phyloP scores from a whole-genome alignment of 305 asterid genomes.

The Salvia sclarea region DNA sequence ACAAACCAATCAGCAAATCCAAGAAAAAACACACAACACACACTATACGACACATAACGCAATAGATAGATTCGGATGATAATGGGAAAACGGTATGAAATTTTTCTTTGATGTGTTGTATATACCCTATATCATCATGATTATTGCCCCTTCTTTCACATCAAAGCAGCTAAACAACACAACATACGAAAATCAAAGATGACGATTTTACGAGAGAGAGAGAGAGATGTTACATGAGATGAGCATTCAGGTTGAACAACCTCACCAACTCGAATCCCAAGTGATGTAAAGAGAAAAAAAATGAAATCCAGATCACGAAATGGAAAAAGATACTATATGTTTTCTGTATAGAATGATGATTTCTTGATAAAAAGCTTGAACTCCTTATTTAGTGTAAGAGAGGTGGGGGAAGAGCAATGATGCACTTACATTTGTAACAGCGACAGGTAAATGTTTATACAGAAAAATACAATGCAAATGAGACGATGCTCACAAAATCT shows the following conservation, averaged over 20 bases:
- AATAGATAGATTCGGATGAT: constrained; percentile 18
- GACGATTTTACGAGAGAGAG: constrained; percentile 29
- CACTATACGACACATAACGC: neutral
- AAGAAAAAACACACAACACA: neutral
- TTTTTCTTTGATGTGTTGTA: constrained; percentile 25
- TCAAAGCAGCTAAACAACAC: constrained; percentile 50
- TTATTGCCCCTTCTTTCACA: constrained; percentile 48
- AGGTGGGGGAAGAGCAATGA: constrained; percentile 38
- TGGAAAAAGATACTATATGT: neutral
- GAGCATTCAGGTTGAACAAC: constrained; percentile 53
- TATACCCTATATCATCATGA: constrained; percentile 30
- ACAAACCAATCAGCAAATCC: constrained; percentile 38
- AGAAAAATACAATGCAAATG: constrained; percentile 30
- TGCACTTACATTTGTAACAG: constrained; percentile 55
- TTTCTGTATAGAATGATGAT: constrained; percentile 5
- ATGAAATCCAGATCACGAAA: constrained; percentile 39
- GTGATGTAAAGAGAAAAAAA: constrained; percentile 30
- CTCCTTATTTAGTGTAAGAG: constrained; percentile 15
- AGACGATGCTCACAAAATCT: constrained; percentile 38
- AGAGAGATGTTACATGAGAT: constrained; percentile 30
- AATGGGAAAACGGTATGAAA: neutral
- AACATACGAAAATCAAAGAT: constrained; percentile 30
- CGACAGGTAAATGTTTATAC: constrained; percentile 36
- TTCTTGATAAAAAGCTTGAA: constrained; percentile 24
- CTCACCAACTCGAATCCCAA: constrained; percentile 45